Evolutionary conservation across 768 basidiomycete genomes (phyloP).

Genomic region (Boletus patriciae): DNA sequence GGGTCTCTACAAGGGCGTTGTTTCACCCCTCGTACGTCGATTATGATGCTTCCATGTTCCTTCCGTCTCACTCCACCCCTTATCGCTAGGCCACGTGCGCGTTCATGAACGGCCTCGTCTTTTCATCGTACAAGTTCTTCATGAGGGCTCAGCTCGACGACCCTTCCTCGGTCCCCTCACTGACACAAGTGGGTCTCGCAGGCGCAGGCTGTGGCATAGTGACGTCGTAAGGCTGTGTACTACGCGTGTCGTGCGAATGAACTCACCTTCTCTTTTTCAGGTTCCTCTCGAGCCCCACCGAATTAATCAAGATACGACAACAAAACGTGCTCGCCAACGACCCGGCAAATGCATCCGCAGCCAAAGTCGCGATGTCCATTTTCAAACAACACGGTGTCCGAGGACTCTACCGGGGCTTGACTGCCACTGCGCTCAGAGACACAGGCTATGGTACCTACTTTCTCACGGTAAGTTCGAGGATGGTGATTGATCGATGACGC

Average conservation of each 20-base stretch:
- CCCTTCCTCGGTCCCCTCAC: constrained; percentile 51
- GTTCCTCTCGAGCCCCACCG: constrained; percentile 77
- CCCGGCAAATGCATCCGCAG: constrained; percentile 44
- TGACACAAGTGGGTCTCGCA: constrained; percentile 72
- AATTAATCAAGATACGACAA: constrained; percentile 86
- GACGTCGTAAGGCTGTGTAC: constrained; percentile 57
- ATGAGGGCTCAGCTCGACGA: constrained; percentile 62
- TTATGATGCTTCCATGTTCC: neutral
- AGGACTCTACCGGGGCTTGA: constrained; percentile 77
- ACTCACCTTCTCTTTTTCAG: constrained; percentile 36
- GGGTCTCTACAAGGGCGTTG: constrained; percentile 74
- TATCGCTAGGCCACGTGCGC: constrained; percentile 59
- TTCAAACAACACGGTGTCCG: constrained; percentile 53
- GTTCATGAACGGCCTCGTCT: constrained; percentile 82
- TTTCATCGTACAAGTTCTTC: constrained; percentile 80
- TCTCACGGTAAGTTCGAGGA: constrained; percentile 49
- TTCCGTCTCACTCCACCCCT: neutral
- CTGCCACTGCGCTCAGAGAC: constrained; percentile 74
- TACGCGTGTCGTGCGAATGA: neutral
- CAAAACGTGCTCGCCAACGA: constrained; percentile 48
- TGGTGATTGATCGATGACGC: constrained; percentile 5
- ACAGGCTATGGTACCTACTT: constrained; percentile 88
- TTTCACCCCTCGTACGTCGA: constrained; percentile 70
- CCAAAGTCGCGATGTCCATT: constrained; percentile 56
- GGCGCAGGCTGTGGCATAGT: constrained; percentile 80